These are phyloP conservation scores for maize (Zea mays) DNA, from an alignment of 176 grass and related monocot genomes.

Conservation along the genomic window Zm-B73-REFERENCE-NAM-5.0 NC_050104.1:143427001-143427500, in stretches of 20 bases:
- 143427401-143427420: constrained; percentile 20
- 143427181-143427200: background rate
- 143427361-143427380: constrained; percentile 26
- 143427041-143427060: background rate
- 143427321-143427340: too few relatives aligned
- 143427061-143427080: constrained; percentile 18
- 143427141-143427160: background rate
- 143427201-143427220: too few relatives aligned
- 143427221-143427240: constrained; percentile 20
- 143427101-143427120: constrained; percentile 36
- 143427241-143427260: constrained; percentile 1
- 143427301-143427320: too few relatives aligned
- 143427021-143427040: background rate
- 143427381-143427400: constrained; percentile 36
- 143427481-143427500: constrained; percentile 41
- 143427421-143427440: background rate
- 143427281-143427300: background rate
- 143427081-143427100: constrained; percentile 31
- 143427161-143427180: background rate
- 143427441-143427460: constrained; percentile 21
- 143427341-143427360: too few relatives aligned
- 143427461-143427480: constrained; percentile 43
- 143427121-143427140: constrained; percentile 36
- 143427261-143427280: constrained; percentile 30
- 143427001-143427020: constrained; percentile 25